A percentile compares a stretch with the other conserved stretches of the same genome.
Conservation (phyloP, 2,329 filamentous ascomycete genomes). For the Scedosporium boydii region DNA sequence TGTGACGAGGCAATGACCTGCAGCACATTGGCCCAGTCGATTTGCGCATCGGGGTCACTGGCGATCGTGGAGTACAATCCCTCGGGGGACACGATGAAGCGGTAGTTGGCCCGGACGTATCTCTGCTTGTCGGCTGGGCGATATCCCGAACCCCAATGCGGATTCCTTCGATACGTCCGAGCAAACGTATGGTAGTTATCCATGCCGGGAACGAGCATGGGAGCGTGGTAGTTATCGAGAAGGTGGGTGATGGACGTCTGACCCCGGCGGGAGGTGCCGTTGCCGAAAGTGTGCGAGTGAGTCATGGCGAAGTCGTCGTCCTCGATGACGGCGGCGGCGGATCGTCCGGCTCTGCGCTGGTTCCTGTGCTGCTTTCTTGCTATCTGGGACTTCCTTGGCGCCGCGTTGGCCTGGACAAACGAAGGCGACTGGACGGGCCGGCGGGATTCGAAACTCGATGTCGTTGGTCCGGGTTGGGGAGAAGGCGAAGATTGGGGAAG, state of each 20-base stretch:
- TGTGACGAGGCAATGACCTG: conserved; percentile 86
- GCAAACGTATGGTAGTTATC: conserved; percentile 64
- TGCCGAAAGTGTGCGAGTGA: conserved; percentile 56
- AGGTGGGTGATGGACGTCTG: conserved; percentile 96
- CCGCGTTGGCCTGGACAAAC: conserved; percentile 19
- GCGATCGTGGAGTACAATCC: conserved; percentile 73
- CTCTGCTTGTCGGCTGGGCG: conserved; percentile 85
- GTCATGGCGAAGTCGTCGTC: conserved; percentile 58
- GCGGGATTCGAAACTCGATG: conserved; percentile 38
- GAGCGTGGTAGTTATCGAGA: conserved; percentile 35
- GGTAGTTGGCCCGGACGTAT: conserved; percentile 91
- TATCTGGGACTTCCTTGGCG: conserved; percentile 66
- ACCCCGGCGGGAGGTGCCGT: conserved; percentile 64
- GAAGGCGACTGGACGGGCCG: conserved; percentile 28
- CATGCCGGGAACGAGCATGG: conserved; percentile 3
- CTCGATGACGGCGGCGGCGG: conserved; percentile 51
- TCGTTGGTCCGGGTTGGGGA: conserved; percentile 29
- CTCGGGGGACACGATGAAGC: conserved; percentile 83
- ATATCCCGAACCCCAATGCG: conserved; percentile 82
- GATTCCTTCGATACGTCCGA: conserved; percentile 57
- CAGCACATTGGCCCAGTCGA: conserved; percentile 85
- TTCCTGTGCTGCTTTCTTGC: conserved; percentile 76
- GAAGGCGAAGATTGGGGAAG: conserved; percentile 32
- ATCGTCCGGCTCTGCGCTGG: conserved; percentile 58
- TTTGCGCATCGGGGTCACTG: conserved; percentile 74